These are phyloP conservation scores for Arxiozyma telluris DNA, from an alignment of 1,139 yeast species.

Conservation along the genomic window DNA sequence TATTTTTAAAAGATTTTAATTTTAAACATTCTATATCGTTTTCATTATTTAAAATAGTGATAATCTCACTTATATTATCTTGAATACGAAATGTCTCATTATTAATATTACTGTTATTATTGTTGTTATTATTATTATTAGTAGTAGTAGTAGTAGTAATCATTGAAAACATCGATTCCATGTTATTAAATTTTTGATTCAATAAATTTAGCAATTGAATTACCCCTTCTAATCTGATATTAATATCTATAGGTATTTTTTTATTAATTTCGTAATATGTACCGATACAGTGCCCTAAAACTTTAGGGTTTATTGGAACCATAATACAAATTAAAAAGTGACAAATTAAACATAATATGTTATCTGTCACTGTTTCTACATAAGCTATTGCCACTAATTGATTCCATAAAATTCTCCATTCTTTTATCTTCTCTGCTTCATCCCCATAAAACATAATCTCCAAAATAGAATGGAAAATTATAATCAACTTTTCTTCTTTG, in stretches of 20 bases:
- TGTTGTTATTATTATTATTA: no score
- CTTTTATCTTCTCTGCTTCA: neutral
- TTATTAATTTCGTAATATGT: neutral
- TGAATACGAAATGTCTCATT: neutral
- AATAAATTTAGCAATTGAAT: neutral
- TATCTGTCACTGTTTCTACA: neutral
- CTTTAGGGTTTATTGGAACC: neutral
- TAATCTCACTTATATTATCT: neutral
- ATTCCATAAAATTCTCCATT: neutral
- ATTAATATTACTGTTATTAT: no score
- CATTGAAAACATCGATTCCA: neutral
- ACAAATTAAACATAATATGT: neutral
- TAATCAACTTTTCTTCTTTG: neutral
- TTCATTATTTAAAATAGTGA: neutral
- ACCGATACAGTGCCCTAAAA: slow-evolving; percentile 1
- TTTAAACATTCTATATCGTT: neutral
- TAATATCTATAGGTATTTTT: neutral
- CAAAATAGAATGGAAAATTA: neutral
- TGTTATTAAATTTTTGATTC: neutral
- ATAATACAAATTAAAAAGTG: neutral
- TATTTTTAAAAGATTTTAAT: neutral
- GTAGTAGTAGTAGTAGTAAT: no score
- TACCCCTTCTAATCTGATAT: neutral
- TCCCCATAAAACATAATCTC: neutral
- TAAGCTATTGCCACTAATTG: neutral